Percentiles rank a stretch among this genome's conserved stretches.
phyloP scores from a whole-genome alignment of 148 eudicot species.

The Agrostemma githago region DNA sequence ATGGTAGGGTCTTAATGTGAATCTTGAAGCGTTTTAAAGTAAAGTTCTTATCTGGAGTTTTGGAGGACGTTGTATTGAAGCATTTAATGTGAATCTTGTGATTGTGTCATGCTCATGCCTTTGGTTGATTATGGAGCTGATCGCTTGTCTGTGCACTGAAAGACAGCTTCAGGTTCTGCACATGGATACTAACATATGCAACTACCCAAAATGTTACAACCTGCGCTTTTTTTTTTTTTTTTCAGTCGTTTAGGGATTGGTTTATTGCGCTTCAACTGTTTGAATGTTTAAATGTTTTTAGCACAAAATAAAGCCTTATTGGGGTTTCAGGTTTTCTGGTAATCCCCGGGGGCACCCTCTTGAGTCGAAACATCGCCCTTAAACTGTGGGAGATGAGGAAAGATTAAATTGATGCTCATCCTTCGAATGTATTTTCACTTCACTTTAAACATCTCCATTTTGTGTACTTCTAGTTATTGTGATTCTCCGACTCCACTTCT shows the following conservation, averaged over 20 bases:
- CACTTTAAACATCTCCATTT: neutral
- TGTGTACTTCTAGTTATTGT: neutral
- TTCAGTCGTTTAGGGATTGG: neutral
- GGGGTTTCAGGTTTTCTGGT: neutral
- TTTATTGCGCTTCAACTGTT: neutral
- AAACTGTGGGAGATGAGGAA: too few species aligned
- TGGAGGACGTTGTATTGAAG: neutral
- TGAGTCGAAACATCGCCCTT: too few species aligned
- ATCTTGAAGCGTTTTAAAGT: too few species aligned
- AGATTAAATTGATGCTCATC: too few species aligned
- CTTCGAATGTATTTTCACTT: too few species aligned
- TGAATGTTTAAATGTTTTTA: neutral
- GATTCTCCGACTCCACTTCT: too few species aligned
- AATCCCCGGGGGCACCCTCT: neutral
- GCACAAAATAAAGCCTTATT: neutral
- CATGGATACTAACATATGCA: neutral
- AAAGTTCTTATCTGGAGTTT: neutral
- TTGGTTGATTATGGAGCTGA: neutral
- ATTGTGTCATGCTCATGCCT: slow-evolving; percentile 11
- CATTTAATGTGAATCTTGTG: slow-evolving; percentile 4
- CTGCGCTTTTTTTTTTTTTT: neutral
- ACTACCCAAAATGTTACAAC: neutral
- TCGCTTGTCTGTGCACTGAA: neutral
- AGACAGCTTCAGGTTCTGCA: neutral
- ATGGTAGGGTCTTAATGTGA: too few species aligned